Evolutionary conservation across 2,329 filamentous ascomycete genomes (phyloP).

Genomic region (Purpureocillium lavendulum): DNA sequence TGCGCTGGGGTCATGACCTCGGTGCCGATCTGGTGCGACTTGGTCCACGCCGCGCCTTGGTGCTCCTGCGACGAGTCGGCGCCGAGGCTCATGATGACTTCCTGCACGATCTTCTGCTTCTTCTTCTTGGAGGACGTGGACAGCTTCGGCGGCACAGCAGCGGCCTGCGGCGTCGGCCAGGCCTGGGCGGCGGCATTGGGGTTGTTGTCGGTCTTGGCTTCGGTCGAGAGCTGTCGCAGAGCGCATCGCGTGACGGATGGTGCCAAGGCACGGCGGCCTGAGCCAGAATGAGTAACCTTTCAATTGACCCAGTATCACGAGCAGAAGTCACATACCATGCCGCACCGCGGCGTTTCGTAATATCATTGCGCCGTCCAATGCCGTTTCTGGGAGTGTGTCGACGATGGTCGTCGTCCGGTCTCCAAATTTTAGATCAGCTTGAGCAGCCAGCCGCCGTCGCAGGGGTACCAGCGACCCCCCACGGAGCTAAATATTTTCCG

Average conservation of each 20-base stretch:
- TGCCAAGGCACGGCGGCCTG: conserved; percentile 46
- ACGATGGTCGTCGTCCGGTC: background rate
- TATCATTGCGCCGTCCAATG: conserved; percentile 37
- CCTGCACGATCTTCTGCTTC: conserved; percentile 24
- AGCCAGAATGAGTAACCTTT: background rate
- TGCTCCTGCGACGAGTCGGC: conserved; percentile 25
- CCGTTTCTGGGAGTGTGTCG: conserved; percentile 8
- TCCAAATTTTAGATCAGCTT: conserved; percentile 11
- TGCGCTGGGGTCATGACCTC: conserved; percentile 26
- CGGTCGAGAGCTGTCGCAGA: conserved; percentile 24
- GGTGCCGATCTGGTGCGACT: conserved; percentile 19
- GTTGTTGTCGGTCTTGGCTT: conserved; percentile 11
- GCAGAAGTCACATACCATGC: conserved; percentile 38
- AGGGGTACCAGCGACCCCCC: too few species aligned
- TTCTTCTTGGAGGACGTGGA: conserved; percentile 18
- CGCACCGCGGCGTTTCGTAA: conserved; percentile 44
- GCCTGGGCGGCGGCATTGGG: conserved; percentile 6
- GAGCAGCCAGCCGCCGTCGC: too few species aligned
- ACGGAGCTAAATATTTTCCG: conserved; percentile 12
- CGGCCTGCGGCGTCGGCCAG: conserved; percentile 14
- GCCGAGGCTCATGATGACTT: conserved; percentile 24
- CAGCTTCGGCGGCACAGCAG: conserved; percentile 13
- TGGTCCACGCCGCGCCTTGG: conserved; percentile 22
- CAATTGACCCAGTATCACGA: conserved; percentile 1
- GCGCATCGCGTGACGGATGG: conserved; percentile 28